phyloP scores from a whole-genome alignment of 1,139 yeast species.

The Pichia sp. region DNA sequence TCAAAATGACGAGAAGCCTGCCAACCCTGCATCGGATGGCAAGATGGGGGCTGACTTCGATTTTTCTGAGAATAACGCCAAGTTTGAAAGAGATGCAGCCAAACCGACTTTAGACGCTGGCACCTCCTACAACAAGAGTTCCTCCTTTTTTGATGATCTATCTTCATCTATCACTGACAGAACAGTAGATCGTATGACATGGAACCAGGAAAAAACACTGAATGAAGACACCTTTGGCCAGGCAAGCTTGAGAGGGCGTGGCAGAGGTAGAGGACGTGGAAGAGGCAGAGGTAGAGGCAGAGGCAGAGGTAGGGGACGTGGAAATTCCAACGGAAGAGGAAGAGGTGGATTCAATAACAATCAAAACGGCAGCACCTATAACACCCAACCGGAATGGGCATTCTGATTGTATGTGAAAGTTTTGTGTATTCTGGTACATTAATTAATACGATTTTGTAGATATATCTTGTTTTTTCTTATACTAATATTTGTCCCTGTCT shows the following conservation, averaged over 20 bases:
- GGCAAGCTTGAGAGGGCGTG: slow-evolving; percentile 33
- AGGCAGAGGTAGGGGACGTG: slow-evolving; percentile 18
- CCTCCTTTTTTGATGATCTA: slow-evolving; percentile 78
- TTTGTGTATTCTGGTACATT: not conserved
- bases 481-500: not conserved
- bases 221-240: slow-evolving; percentile 71
- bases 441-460: not conserved
- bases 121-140: slow-evolving; percentile 56
- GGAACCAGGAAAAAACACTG: slow-evolving; percentile 59
- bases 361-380: slow-evolving; percentile 20
- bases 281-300: slow-evolving; percentile 31
- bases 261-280: slow-evolving; percentile 19
- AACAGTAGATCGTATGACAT: slow-evolving; percentile 39
- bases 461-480: not conserved
- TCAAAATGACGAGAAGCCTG: not conserved
- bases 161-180: slow-evolving; percentile 49
- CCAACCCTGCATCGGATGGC: slow-evolving; percentile 11
- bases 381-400: slow-evolving; percentile 30
- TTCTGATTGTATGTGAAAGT: slow-evolving; percentile 7
- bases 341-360: slow-evolving; percentile 30
- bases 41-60: slow-evolving; percentile 45
- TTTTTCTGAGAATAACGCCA: slow-evolving; percentile 68
- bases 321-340: slow-evolving; percentile 14
- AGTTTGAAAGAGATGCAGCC: slow-evolving; percentile 41
- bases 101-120: slow-evolving; percentile 24